These are phyloP conservation scores for Wickerhamomyces sydowiorum DNA, from an alignment of 805 yeast species.

Conservation along the genomic window DNA sequence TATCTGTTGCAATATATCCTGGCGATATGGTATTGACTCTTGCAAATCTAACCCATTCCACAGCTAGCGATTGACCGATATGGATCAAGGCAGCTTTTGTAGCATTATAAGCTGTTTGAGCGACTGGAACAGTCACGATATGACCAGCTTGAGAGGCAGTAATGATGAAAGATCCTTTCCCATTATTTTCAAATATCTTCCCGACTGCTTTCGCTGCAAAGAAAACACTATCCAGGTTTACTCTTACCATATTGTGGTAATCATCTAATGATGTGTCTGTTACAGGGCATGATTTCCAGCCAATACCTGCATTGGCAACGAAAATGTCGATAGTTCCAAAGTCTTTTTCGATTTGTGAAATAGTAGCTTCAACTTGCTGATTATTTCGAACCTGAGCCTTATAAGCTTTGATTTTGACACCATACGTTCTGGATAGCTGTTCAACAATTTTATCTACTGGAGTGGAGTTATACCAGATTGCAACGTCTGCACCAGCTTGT, in stretches of 20 bases:
- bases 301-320: constrained; percentile 88
- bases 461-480: constrained; percentile 28
- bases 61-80: constrained; percentile 67
- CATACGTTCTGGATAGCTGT: constrained; percentile 48
- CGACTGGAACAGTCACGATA: constrained; percentile 77
- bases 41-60: constrained; percentile 84
- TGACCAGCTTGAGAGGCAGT: constrained; percentile 87
- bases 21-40: constrained; percentile 80
- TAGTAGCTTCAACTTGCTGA: constrained; percentile 19
- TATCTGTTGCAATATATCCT: constrained; percentile 78
- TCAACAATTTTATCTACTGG: constrained; percentile 54
- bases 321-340: constrained; percentile 74
- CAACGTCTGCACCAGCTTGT: constrained; percentile 84
- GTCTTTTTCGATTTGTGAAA: constrained; percentile 44
- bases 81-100: constrained; percentile 78
- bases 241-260: constrained; percentile 58
- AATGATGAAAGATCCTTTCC: constrained; percentile 67
- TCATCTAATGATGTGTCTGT: constrained; percentile 31
- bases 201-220: constrained; percentile 76
- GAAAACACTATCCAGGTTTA: constrained; percentile 76
- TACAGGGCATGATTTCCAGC: constrained; percentile 67
- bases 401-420: constrained; percentile 54
- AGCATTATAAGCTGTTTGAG: constrained; percentile 77
- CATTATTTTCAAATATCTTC: constrained; percentile 60
- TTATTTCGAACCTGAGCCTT: constrained; percentile 24